These are phyloP conservation scores for Zymoseptoria brevis DNA, from an alignment of 2,329 filamentous ascomycete species.

Conservation along the genomic window DNA sequence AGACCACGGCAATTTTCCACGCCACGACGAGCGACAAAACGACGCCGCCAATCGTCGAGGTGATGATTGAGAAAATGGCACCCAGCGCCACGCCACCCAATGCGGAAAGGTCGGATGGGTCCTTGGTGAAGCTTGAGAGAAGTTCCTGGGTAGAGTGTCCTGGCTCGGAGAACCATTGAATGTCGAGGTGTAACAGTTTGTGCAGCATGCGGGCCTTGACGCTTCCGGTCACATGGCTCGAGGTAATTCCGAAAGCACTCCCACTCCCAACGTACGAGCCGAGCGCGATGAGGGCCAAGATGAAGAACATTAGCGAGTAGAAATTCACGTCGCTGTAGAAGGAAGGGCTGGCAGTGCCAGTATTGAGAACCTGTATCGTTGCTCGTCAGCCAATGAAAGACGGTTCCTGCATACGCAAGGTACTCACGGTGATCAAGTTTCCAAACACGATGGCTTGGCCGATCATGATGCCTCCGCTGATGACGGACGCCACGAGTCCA, in stretches of 20 bases:
- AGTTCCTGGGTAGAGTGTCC: conserved; percentile 38
- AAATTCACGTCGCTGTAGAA: conserved; percentile 27
- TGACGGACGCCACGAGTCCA: conserved; percentile 38
- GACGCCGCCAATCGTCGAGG: conserved; percentile 41
- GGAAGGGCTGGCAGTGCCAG: conserved; percentile 25
- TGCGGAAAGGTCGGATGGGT: conserved; percentile 42
- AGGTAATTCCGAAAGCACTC: conserved; percentile 42
- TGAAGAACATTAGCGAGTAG: conserved; percentile 46
- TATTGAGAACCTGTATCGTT: conserved; percentile 39
- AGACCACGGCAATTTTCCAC: conserved; percentile 45
- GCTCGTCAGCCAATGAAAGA: not conserved
- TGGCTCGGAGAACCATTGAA: conserved; percentile 41
- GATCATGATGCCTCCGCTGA: conserved; percentile 46
- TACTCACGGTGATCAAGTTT: conserved; percentile 35
- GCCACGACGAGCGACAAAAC: conserved; percentile 42
- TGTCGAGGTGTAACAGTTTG: conserved; percentile 49
- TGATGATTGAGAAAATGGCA: conserved; percentile 42
- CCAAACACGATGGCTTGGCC: conserved; percentile 54
- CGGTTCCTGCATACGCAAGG: not conserved
- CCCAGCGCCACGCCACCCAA: conserved; percentile 44
- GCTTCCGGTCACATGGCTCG: conserved; percentile 38
- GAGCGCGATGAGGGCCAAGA: conserved; percentile 45
- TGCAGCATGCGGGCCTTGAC: conserved; percentile 41
- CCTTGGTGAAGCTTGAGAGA: conserved; percentile 41
- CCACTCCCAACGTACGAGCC: conserved; percentile 38